Evolutionary conservation across 805 yeast genomes (phyloP).

Genomic region (Metschnikowia matae): DNA sequence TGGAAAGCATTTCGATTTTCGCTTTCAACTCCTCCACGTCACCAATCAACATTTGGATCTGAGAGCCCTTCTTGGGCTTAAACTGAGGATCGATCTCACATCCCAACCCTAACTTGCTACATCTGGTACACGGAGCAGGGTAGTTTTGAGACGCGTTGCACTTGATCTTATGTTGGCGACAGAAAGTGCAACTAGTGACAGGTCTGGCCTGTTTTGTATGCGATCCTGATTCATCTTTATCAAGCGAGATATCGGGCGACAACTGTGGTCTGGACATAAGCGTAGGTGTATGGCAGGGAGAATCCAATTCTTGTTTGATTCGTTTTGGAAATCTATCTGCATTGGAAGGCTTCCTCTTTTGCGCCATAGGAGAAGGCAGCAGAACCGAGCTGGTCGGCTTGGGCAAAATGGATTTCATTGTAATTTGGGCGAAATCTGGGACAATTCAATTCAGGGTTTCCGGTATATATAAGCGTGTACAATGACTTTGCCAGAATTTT

Average conservation of each 20-base stretch:
- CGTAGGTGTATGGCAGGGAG: conserved; percentile 4
- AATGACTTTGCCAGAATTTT: neutral
- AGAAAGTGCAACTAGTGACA: conserved; percentile 89
- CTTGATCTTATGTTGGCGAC: conserved; percentile 90
- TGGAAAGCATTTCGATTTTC: conserved; percentile 59
- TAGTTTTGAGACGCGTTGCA: conserved; percentile 85
- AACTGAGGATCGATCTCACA: conserved; percentile 92
- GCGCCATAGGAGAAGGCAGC: conserved; percentile 15
- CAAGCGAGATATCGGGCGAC: neutral
- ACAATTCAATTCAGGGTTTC: neutral
- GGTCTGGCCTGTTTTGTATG: conserved; percentile 51
- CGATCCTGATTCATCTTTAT: neutral
- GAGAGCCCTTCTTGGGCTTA: conserved; percentile 88
- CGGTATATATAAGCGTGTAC: neutral
- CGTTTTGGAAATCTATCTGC: conserved; percentile 11
- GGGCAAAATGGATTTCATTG: conserved; percentile 39
- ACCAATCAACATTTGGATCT: conserved; percentile 74
- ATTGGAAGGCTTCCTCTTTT: conserved; percentile 18
- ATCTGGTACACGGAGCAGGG: conserved; percentile 79
- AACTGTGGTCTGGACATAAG: conserved; percentile 5
- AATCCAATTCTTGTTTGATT: conserved; percentile 8
- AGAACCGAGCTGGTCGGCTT: conserved; percentile 28
- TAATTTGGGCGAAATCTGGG: neutral
- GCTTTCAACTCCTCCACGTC: conserved; percentile 79
- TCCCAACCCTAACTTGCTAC: conserved; percentile 70